Evolutionary conservation across 2,329 filamentous ascomycete species (phyloP), one percentile per base, ranked within the genome.

Genomic region (Bipolaris bicolor): DNA sequence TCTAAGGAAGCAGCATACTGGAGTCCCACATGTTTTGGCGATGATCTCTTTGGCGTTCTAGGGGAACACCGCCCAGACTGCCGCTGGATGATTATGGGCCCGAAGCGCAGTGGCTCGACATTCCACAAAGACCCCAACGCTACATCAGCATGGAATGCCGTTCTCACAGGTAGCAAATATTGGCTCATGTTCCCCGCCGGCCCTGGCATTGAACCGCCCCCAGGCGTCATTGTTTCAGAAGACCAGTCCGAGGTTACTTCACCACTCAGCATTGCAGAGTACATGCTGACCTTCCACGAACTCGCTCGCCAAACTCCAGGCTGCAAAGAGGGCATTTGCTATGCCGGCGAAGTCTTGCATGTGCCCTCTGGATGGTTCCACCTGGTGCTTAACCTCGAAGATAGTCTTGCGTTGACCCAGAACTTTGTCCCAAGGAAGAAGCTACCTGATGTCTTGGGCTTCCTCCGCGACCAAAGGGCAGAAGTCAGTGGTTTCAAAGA

Each of bases 361-460:
- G 94, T 98, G 5, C 94, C 95, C 0, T 92, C 89, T 49, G 93
- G 94, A 5, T 98, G 94, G 94, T 98, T 95, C 88, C 94, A 98
- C 80, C 81, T 98, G 31, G 95, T 98, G 9, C 88, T 98, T 44
- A 98, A 98, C 71, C 80, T 97, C 1, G 90, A 92, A 66, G 83
- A 86, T 11, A 90, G 90, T 41, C 90, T 98, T 62, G 95, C 94
- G 3, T 83, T 98, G 63, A 98, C 94, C 7, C 94, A 98, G 74
- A 98, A 98, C 73, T 97, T 98, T 72, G 91, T 98, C 11, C 93
- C 95, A 0, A 77, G 78, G 37, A 87, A 86, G 3, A 89, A 94
- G 68, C 78, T 97, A 1, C 81, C 84, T 0, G 87, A 91, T 41
- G 92, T 92, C 0, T 76, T 98, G 50, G 85, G 85, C 1, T 98